phyloP scores from a whole-genome alignment of 208 protist genomes.

The Tritrichomonas foetus region DNA sequence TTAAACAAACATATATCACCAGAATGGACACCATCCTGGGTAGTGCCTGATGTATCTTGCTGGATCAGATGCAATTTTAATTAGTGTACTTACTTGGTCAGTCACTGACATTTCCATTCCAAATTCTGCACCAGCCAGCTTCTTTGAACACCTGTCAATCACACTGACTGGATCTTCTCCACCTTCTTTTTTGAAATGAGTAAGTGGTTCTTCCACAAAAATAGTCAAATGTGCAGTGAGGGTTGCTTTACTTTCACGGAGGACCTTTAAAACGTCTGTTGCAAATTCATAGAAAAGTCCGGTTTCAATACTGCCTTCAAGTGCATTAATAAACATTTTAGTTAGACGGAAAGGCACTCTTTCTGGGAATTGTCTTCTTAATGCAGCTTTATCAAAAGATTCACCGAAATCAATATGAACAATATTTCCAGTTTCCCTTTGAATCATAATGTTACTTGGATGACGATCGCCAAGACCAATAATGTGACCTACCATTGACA shows the following conservation, averaged over 20 bases:
- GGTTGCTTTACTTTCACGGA: neutral
- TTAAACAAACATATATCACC: neutral
- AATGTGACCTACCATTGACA: constrained; percentile 34
- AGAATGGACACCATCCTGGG: neutral
- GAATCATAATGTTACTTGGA: constrained; percentile 17
- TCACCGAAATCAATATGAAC: constrained; percentile 40
- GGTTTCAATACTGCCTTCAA: neutral
- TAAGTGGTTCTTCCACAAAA: neutral
- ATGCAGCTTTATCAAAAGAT: neutral
- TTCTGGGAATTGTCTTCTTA: constrained; percentile 49
- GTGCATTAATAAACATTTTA: neutral
- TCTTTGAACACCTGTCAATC: neutral
- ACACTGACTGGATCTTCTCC: neutral
- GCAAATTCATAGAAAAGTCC: neutral
- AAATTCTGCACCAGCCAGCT: neutral
- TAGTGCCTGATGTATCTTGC: neutral
- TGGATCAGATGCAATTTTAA: neutral
- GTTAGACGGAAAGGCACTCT: constrained; percentile 18
- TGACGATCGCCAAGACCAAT: constrained; percentile 29
- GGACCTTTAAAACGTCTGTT: neutral
- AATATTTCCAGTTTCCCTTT: constrained; percentile 8
- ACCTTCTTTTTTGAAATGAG: neutral
- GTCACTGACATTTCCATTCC: neutral
- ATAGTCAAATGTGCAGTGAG: neutral
- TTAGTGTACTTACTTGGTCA: neutral